Base-by-base conservation (phyloP, 257 asterid genomes). In the Linderniella brevidens region DNA sequence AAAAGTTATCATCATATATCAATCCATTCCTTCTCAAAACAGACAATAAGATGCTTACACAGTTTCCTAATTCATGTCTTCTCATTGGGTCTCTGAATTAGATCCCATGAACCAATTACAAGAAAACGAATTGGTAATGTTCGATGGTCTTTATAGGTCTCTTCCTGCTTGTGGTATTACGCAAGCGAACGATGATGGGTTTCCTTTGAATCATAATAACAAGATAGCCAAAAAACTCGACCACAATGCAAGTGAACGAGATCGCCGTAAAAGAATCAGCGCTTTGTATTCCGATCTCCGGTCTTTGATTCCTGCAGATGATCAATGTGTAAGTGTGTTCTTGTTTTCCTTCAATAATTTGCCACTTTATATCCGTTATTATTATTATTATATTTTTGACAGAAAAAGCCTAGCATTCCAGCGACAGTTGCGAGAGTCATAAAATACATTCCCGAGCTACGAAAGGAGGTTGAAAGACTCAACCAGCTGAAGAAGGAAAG, bases 381-480 rank as follows among this genome's bases (percentile, higher is more conserved):
- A 17, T 13, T 44, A 1, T 9, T 9, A 3, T 13, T 44, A n/a
- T 16, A 13, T 17, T 52, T 14, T 29, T 19, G 5, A 15, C 75
- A 79, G 86, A 72, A 49, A 20, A 69, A 65, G 20, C 41, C 72
- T 19, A 79, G 92, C 63, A 72, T 79, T 42, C 79, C 82, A 0
- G 63, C 62, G 1, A 76, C 86, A 11, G 57, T 79, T 9, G 63
- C 76, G 0, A 49, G 68, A 10, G 86, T 66, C 36, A 42, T 70
- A 18, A 71, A 73, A 42, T 75, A 76, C 82, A 72, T 79, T 19
- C 82, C 86, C 0, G 92, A 79, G 67, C 61, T 75, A 39, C 74
- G 54, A 25, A 67, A 64, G 17, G 73, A 76, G 68, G 54, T 73
- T 7, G 66, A 65, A 40, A 59, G 50, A 46, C 56, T 75, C 17